Evolutionary conservation across 495 filamentous ascomycete species (phyloP).

Genomic region (Penicillium mononematosum): DNA sequence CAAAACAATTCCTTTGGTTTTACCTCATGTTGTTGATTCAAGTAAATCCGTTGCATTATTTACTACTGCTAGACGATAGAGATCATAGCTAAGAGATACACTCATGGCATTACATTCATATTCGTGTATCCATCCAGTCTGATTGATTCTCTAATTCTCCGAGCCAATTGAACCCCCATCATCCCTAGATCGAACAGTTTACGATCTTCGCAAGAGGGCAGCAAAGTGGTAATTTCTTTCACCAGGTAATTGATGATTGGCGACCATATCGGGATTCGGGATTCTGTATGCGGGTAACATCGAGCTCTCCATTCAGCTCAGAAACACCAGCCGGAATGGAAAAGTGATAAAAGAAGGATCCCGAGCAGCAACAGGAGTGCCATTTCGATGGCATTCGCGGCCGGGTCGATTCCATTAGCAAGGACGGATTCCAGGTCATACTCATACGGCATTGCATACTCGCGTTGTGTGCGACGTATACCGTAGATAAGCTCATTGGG

Average conservation of each 20-base stretch:
- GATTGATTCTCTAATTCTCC: neutral
- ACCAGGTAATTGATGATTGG: neutral
- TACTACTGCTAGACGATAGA: neutral
- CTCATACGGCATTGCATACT: conserved; percentile 1
- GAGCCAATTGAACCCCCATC: neutral
- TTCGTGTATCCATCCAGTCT: neutral
- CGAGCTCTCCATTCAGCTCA: neutral
- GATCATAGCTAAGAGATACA: conserved; percentile 1
- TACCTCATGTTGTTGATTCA: neutral
- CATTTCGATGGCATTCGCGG: neutral
- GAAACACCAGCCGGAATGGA: neutral
- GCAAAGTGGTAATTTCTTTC: neutral
- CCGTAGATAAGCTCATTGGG: neutral
- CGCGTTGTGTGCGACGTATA: neutral
- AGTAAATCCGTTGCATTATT: neutral
- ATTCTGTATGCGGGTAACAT: neutral
- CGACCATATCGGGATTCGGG: neutral
- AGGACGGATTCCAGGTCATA: neutral
- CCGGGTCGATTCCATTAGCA: neutral
- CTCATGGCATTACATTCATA: neutral
- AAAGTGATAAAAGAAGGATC: conserved; percentile 1
- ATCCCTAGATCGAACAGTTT: neutral
- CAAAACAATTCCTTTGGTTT: neutral
- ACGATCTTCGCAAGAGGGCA: neutral
- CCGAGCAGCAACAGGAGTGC: neutral